These are phyloP conservation scores for Termitomyces sp. DNA, from an alignment of 768 basidiomycete genomes.

Conservation along the genomic window DNA sequence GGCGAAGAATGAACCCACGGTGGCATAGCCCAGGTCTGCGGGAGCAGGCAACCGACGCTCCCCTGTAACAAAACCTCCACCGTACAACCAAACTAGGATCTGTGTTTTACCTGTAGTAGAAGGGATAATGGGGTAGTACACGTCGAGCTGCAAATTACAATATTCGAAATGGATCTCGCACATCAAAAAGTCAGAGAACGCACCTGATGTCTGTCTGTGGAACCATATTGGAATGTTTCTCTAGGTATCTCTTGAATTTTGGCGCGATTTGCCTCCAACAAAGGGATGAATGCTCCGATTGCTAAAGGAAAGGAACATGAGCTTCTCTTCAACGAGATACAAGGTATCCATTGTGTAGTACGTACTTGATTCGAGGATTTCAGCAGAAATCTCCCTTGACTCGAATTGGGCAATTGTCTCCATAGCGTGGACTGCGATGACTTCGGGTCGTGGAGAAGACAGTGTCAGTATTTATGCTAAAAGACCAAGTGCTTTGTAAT, in stretches of 20 bases:
- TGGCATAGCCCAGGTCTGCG: constrained; percentile 51
- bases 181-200: constrained; percentile 4
- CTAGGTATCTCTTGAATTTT: constrained; percentile 47
- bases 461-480: not conserved
- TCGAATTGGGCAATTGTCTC: constrained; percentile 32
- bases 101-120: constrained; percentile 34
- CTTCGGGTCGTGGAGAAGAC: not conserved
- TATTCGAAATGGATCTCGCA: not conserved
- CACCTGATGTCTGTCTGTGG: constrained; percentile 50
- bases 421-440: constrained; percentile 24
- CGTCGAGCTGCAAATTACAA: constrained; percentile 47
- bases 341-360: constrained; percentile 2
- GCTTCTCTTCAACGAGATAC: not conserved
- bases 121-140: constrained; percentile 53
- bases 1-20: constrained; percentile 62
- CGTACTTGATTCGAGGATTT: constrained; percentile 35
- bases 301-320: not conserved
- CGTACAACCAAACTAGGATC: constrained; percentile 64
- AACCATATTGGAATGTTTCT: constrained; percentile 58
- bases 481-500: not conserved
- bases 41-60: constrained; percentile 46
- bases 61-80: constrained; percentile 60
- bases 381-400: constrained; percentile 28
- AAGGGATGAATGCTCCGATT: constrained; percentile 25
- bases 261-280: constrained; percentile 45